Base-by-base conservation (phyloP, 2,329 filamentous ascomycete genomes). In the Aspergillus thermomutatus region DNA sequence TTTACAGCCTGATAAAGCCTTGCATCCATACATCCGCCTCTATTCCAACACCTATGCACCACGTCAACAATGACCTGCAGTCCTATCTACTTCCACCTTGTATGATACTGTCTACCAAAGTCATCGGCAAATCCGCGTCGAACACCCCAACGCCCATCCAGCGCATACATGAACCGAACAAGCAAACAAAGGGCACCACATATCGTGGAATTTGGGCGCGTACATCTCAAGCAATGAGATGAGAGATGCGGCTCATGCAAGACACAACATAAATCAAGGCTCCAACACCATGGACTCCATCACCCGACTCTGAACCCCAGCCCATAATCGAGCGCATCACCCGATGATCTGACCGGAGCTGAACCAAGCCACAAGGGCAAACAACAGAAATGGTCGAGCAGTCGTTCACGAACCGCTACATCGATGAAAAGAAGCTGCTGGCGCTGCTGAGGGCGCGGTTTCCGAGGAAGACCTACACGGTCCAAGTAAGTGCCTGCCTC, bases 401-500 rank as follows among this genome's bases (percentile, higher is more conserved):
- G 43, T 47, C 49, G 23, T 40, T 55, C 25, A 23, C 40, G 9
- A 31, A 52, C 49, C 49, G 54, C n/a, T 55, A 55, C 46, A 49
- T 50, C 47, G 17, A 10, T 21, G 50, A 52, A 23, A 28, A 55
- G 14, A 43, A 45, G 27, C n/a, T 55, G 17, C 19, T 47, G 27
- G 49, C 49, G n/a, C 28, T 55, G 31, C 21, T 55, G 49, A 52
- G 17, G 43, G 48, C 41, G 7, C 49, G 49, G 9, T 55, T 47
- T 31, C 54, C 54, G 3, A 45, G 46, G 14, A 50, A 43, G 25
- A 34, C 28, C n/a, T 55, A 55, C 37, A n/a, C 23, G 2, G 43
- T 55, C 6, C 34, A 19, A 28, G 54, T 55, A 34, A 52, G 54
- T 52, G 8, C n/a, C n/a, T n/a, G n/a, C n/a, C n/a, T n/a, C n/a